These are phyloP conservation scores for Cajanus cajan DNA, from an alignment of 306 rosid species.

Conservation along the genomic window DNA sequence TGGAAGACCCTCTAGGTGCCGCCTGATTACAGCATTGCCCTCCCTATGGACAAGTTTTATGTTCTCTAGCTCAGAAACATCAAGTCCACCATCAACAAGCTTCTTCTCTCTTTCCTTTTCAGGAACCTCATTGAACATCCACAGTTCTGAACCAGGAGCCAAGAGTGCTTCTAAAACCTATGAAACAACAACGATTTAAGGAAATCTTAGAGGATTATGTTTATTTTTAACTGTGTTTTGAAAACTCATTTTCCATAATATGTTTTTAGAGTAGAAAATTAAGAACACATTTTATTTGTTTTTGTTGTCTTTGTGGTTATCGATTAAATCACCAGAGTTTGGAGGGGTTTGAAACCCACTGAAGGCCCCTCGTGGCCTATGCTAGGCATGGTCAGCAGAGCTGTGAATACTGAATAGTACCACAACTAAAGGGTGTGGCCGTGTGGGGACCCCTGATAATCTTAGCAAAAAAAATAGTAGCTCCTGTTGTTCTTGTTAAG, in stretches of 20 bases:
- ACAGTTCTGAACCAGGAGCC: constrained; percentile 91
- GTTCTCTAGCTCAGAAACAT: constrained; percentile 64
- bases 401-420: neutral
- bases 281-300: neutral
- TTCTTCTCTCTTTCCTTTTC: constrained; percentile 79
- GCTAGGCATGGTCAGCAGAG: neutral
- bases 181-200: constrained; percentile 30
- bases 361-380: neutral
- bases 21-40: constrained; percentile 95
- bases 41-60: constrained; percentile 84
- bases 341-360: neutral
- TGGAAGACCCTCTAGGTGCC: constrained; percentile 92
- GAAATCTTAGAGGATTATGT: constrained; percentile 10
- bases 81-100: constrained; percentile 92
- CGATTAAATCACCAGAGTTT: neutral
- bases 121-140: constrained; percentile 99
- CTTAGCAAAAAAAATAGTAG: neutral
- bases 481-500: neutral
- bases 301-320: neutral
- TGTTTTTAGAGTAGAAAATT: neutral
- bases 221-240: neutral
- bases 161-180: constrained; percentile 94
- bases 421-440: neutral
- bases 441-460: neutral
- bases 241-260: neutral